phyloP scores from a whole-genome alignment of 306 rosid genomes.

The Malus domestica region ASM211411v1 NC_041801.1:6706501-6707000 shows the following conservation, averaged over 20 bases:
- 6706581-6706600: conserved; percentile 25
- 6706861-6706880: not conserved
- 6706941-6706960: not conserved
- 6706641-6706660: conserved; percentile 69
- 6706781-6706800: conserved; percentile 38
- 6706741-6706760: conserved; percentile 70
- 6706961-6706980: not conserved
- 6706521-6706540: conserved; percentile 67
- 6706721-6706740: conserved; percentile 60
- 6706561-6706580: conserved; percentile 28
- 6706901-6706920: not conserved
- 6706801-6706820: not conserved
- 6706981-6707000: not conserved
- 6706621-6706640: conserved; percentile 57
- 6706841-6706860: conserved; percentile 13
- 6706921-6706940: not conserved
- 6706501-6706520: conserved; percentile 97
- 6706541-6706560: conserved; percentile 54
- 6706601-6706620: conserved; percentile 30
- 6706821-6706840: not conserved
- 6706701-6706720: conserved; percentile 80
- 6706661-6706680: conserved; percentile 75
- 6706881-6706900: not conserved
- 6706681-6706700: conserved; percentile 90
- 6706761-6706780: conserved; percentile 59